Evolutionary conservation across 768 basidiomycete genomes (phyloP).

Genomic region (Infundibulicybe gibba): DNA sequence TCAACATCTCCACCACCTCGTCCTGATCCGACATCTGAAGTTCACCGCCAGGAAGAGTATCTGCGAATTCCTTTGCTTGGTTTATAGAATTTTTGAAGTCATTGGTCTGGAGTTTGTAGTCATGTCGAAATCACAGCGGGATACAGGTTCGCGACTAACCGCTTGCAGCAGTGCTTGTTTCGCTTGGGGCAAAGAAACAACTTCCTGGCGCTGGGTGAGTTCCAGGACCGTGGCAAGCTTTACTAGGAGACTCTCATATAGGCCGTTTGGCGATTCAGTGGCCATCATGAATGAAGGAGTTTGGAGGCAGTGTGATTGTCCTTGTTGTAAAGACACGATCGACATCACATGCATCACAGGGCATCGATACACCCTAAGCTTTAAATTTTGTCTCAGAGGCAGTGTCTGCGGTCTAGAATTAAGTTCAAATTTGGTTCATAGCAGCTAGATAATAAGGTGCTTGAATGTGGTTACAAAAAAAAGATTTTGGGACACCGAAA

Average conservation of each 20-base stretch:
- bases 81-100: slow-evolving; percentile 59
- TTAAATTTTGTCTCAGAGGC: too few species aligned
- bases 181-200: slow-evolving; percentile 48
- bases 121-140: neutral
- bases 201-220: slow-evolving; percentile 55
- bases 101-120: slow-evolving; percentile 47
- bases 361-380: too few species aligned
- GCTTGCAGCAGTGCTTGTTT: slow-evolving; percentile 68
- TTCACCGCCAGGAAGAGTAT: slow-evolving; percentile 68
- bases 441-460: too few species aligned
- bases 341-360: too few species aligned
- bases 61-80: slow-evolving; percentile 58
- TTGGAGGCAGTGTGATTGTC: too few species aligned
- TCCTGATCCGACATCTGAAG: slow-evolving; percentile 65
- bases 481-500: too few species aligned
- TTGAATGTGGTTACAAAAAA: too few species aligned
- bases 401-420: too few species aligned
- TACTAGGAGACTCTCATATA: slow-evolving; percentile 54
- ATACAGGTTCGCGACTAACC: slow-evolving; percentile 30
- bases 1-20: slow-evolving; percentile 67
- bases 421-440: too few species aligned
- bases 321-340: too few species aligned
- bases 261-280: slow-evolving; percentile 25
- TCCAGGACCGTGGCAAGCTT: slow-evolving; percentile 62
- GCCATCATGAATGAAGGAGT: too few species aligned